Base-by-base conservation (phyloP, 106 monocot genomes). In the Dioscorea alata region DNA sequence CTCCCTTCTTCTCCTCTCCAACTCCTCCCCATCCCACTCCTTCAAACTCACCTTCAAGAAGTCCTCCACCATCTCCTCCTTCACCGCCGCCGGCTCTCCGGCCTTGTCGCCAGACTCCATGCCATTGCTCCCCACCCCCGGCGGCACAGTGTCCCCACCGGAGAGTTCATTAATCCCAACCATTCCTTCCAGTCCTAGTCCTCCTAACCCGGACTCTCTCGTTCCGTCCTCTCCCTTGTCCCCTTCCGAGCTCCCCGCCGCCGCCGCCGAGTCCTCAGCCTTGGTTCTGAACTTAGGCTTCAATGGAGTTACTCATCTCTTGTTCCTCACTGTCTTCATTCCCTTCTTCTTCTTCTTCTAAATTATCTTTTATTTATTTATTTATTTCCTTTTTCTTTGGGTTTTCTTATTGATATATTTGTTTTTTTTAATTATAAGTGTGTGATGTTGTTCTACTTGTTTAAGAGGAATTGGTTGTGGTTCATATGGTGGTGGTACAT, bases 171-270 rank as follows among this genome's bases (percentile, higher is more conserved):
- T n/a, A 24, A 19, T 83, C 7, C 80, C 87, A 14, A 87, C 74
- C 50, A 83, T 83, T 42, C 80, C 83, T 0, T 77, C 87, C 2
- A 87, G 68, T 64, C 87, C 63, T 33, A 83, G 80, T 74, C 83
- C 83, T 8, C 83, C 83, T 6, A 74, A 83, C 66, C 87, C 87
- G 9, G 87, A 87, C 63, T 35, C 49, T 2, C 19, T 77, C 13
- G 54, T 66, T 48, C 83, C 83, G 20, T 57, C 80, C 49, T 80
- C 74, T 1, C 74, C 70, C 16, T n/a, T 71, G 32, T 56, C 79
- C 2, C 80, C 83, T 4, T 50, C 76, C 25, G 70, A 72, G 35
- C 61, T 69, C 34, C 63, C 65, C 68, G 49, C 71, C 50, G 54
- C 51, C 12, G 51, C 54, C 54, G 54, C 54, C 12, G 54, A 18